A percentile compares a stretch with the other conserved stretches of the same genome.
phyloP scores from a whole-genome alignment of 2,329 filamentous ascomycete species.

The Cytospora schulzeri region DNA sequence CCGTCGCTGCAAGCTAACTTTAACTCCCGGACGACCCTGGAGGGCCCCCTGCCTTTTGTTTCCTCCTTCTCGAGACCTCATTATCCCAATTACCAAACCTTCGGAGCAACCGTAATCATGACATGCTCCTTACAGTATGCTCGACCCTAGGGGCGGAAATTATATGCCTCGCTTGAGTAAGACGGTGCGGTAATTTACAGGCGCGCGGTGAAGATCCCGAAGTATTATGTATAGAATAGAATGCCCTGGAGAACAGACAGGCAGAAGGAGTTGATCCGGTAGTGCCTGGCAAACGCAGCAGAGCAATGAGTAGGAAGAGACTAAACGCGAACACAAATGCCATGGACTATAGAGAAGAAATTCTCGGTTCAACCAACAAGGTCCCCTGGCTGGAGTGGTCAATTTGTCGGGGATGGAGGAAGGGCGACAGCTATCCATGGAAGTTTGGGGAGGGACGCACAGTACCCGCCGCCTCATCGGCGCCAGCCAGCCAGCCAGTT shows the following conservation, averaged over 20 bases:
- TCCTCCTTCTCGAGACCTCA: neutral
- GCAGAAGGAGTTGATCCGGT: neutral
- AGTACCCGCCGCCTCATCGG: neutral
- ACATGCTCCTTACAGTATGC: neutral
- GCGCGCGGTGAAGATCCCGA: neutral
- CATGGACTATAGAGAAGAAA: neutral
- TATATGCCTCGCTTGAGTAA: neutral
- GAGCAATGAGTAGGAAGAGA: neutral
- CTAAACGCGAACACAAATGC: neutral
- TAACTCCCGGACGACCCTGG: constrained; percentile 16
- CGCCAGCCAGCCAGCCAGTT: neutral
- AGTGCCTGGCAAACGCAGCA: too few relatives aligned
- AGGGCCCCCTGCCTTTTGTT: neutral
- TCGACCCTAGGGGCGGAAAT: neutral
- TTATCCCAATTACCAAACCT: constrained; percentile 5
- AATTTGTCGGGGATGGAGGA: neutral
- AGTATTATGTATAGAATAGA: neutral
- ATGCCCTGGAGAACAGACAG: neutral
- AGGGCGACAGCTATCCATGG: neutral
- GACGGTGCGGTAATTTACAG: neutral
- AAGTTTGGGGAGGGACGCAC: neutral
- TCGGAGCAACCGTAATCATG: constrained; percentile 1
- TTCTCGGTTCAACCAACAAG: neutral
- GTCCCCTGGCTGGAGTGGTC: neutral
- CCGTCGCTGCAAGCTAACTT: constrained; percentile 7